Percentiles rank a stretch among this genome's conserved stretches.
These are phyloP conservation scores for Pseudocercospora vitis DNA, from an alignment of 2,329 filamentous ascomycete genomes.

Conservation along the genomic window DNA sequence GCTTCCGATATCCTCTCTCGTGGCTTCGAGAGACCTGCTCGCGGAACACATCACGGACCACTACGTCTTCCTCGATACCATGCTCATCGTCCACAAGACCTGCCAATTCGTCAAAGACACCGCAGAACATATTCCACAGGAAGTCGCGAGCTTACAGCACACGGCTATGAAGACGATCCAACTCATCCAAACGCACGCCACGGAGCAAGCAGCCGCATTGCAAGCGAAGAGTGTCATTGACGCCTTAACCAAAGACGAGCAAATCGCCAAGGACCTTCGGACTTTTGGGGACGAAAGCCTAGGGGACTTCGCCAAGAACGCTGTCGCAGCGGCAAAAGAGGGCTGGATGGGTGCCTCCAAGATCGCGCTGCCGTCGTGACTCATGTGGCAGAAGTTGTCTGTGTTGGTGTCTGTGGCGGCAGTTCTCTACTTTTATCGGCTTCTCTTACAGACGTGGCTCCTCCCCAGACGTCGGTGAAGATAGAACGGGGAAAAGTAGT, in stretches of 20 bases:
- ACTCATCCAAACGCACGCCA: conserved; percentile 29
- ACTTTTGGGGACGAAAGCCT: conserved; percentile 21
- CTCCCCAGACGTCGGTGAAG: too few species aligned
- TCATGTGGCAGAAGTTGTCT: neutral
- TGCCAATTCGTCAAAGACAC: conserved; percentile 22
- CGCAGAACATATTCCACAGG: conserved; percentile 11
- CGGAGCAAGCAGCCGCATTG: conserved; percentile 21
- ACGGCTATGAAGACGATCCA: conserved; percentile 22
- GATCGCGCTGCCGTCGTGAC: conserved; percentile 15
- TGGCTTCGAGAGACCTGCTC: conserved; percentile 13
- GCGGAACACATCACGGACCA: conserved; percentile 24
- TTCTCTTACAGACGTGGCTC: too few species aligned
- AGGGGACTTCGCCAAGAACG: conserved; percentile 24
- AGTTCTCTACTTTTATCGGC: too few species aligned
- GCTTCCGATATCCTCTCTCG: conserved; percentile 20
- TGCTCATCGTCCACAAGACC: conserved; percentile 26
- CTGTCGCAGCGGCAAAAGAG: conserved; percentile 28
- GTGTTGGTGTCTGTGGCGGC: neutral
- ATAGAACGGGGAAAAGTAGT: too few species aligned
- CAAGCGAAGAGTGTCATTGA: conserved; percentile 18
- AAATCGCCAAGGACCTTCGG: conserved; percentile 16
- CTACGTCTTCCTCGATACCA: conserved; percentile 32
- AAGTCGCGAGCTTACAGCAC: conserved; percentile 24
- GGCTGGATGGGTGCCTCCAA: conserved; percentile 35
- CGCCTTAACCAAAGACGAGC: conserved; percentile 14